Conservation (phyloP, 352 stramenopile genomes). For the Lagenidium sp. region DNA sequence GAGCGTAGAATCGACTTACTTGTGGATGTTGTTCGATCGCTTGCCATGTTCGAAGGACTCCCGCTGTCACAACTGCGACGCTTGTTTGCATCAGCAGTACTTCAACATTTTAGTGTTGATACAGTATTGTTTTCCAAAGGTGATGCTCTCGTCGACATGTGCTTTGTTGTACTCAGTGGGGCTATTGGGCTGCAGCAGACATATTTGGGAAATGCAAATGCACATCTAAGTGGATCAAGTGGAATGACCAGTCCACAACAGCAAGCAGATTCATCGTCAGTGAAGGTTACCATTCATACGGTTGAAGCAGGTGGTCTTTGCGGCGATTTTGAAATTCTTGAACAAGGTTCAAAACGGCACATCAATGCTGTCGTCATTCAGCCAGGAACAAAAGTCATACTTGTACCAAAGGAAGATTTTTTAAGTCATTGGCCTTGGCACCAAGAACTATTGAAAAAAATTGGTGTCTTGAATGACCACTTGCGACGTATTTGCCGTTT, state of each 20-base stretch:
- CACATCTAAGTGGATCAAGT: background rate
- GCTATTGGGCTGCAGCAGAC: slow-evolving; percentile 25
- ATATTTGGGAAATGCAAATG: slow-evolving; percentile 3
- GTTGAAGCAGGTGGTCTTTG: slow-evolving; percentile 25
- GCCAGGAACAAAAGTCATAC: slow-evolving; percentile 20
- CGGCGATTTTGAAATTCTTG: slow-evolving; percentile 35
- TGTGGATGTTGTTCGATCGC: slow-evolving; percentile 18
- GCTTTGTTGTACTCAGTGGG: slow-evolving; percentile 31
- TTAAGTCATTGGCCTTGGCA: slow-evolving; percentile 19
- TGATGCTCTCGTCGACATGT: slow-evolving; percentile 14
- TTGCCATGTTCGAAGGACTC: slow-evolving; percentile 22
- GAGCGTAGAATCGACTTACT: slow-evolving; percentile 27
- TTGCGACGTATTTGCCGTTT: slow-evolving; percentile 23
- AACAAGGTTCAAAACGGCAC: slow-evolving; percentile 12
- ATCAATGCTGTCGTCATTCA: slow-evolving; percentile 17
- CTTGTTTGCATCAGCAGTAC: slow-evolving; percentile 20
- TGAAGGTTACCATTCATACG: slow-evolving; percentile 19
- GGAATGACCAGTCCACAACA: background rate
- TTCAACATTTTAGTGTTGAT: slow-evolving; percentile 21
- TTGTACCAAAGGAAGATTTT: slow-evolving; percentile 27
- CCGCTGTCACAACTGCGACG: slow-evolving; percentile 8
- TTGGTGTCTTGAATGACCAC: slow-evolving; percentile 19
- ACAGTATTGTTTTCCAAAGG: slow-evolving; percentile 21
- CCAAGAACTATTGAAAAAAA: slow-evolving; percentile 19
- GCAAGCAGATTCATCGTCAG: slow-evolving; percentile 1